These are phyloP conservation scores for Ceratocystis variospora DNA, from an alignment of 2,329 filamentous ascomycete species.

Conservation along the genomic window DNA sequence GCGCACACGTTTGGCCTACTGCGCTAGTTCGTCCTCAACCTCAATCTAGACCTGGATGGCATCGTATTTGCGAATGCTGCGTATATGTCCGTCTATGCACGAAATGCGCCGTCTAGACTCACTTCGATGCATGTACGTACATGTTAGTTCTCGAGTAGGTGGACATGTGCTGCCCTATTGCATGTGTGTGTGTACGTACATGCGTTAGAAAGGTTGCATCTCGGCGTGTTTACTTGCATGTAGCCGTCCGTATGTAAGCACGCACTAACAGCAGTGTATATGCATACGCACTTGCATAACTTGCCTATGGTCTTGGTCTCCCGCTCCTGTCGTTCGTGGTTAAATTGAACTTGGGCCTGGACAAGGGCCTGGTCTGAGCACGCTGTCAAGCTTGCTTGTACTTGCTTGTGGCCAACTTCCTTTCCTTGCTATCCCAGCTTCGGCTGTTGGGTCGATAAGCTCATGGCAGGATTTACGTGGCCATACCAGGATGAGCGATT, in stretches of 20 bases:
- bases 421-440: background rate
- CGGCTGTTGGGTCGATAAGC: constrained; percentile 3
- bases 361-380: background rate
- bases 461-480: background rate
- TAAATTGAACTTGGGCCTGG: background rate
- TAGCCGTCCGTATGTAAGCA: background rate
- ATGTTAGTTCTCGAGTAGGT: no score
- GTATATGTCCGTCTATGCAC: no score
- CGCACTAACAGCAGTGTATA: background rate
- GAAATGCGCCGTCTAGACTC: no score
- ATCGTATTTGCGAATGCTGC: no score
- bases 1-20: no score
- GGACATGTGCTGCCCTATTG: no score
- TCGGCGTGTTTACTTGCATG: background rate
- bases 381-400: background rate
- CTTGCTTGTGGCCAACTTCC: background rate
- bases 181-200: background rate
- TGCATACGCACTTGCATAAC: background rate
- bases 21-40: no score
- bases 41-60: no score
- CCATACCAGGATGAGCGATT: background rate
- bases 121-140: no score
- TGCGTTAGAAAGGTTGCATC: background rate
- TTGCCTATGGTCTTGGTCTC: background rate
- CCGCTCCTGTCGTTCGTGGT: background rate